Evolutionary conservation across 2,329 filamentous ascomycete species (phyloP).

Genomic region (Clarireedia homoeocarpa): DNA sequence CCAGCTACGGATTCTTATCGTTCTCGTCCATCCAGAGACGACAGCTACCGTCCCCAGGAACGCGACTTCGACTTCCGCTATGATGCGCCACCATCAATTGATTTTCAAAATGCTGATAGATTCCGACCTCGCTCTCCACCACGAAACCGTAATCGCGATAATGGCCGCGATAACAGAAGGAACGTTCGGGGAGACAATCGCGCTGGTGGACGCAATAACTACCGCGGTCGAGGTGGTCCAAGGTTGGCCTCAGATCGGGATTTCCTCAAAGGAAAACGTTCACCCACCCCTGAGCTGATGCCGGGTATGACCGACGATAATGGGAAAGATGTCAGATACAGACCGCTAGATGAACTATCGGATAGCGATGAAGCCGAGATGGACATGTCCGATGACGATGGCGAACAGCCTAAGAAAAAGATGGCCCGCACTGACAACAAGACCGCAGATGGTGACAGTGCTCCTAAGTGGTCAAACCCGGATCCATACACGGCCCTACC

Average conservation of each 20-base stretch:
- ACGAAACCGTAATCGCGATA: conserved; percentile 13
- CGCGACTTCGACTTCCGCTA: conserved; percentile 26
- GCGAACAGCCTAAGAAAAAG: conserved; percentile 36
- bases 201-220: conserved; percentile 18
- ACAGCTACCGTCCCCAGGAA: conserved; percentile 17
- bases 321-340: conserved; percentile 39
- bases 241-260: conserved; percentile 28
- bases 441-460: conserved; percentile 35
- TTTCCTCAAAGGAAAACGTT: conserved; percentile 29
- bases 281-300: conserved; percentile 31
- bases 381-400: conserved; percentile 47
- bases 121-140: conserved; percentile 20
- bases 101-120: conserved; percentile 18
- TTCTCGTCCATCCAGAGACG: conserved; percentile 1
- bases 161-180: conserved; percentile 3
- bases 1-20: conserved; percentile 7
- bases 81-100: conserved; percentile 25
- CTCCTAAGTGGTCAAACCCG: conserved; percentile 88
- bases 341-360: conserved; percentile 48
- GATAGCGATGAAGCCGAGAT: conserved; percentile 55
- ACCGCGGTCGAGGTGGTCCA: conserved; percentile 23
- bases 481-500: conserved; percentile 88
- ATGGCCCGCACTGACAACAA: conserved; percentile 33
- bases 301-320: conserved; percentile 28
- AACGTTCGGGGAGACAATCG: conserved; percentile 2